These are phyloP conservation scores for Aplosporella prunicola DNA, from an alignment of 2,329 filamentous ascomycete genomes.

Conservation along the genomic window DNA sequence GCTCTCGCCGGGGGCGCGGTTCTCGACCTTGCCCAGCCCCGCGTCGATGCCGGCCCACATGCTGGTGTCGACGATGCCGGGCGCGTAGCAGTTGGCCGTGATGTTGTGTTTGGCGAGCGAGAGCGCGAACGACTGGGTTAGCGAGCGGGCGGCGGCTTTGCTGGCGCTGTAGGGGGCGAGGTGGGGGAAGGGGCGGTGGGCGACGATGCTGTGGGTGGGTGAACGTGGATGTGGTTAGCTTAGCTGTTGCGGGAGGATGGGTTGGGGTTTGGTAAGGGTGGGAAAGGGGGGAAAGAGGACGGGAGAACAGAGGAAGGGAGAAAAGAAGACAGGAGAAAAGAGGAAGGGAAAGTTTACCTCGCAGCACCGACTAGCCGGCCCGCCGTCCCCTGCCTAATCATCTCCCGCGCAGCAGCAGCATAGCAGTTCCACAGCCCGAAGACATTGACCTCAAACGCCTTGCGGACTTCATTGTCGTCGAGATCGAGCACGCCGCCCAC, in stretches of 20 bases:
- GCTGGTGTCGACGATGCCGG: constrained; percentile 55
- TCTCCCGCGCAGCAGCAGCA: constrained; percentile 51
- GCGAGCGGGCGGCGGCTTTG: constrained; percentile 58
- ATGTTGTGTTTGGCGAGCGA: constrained; percentile 56
- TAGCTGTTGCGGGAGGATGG: not conserved
- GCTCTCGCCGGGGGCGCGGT: constrained; percentile 45
- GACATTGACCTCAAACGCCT: constrained; percentile 57
- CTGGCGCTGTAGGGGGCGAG: constrained; percentile 54
- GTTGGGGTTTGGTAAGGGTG: not conserved
- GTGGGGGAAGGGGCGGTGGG: constrained; percentile 50
- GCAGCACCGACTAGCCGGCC: constrained; percentile 46
- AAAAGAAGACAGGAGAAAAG: no score
- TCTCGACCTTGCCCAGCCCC: constrained; percentile 44
- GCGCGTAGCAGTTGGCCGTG: constrained; percentile 57
- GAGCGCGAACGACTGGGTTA: constrained; percentile 58
- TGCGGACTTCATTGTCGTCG: constrained; percentile 46
- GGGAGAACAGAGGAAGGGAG: not conserved
- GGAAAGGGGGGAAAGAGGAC: not conserved
- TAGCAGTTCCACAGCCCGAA: constrained; percentile 58
- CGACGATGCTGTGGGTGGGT: constrained; percentile 38
- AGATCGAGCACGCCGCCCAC: constrained; percentile 48
- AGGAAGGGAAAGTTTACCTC: constrained; percentile 22
- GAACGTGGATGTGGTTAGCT: not conserved
- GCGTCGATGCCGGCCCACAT: constrained; percentile 65
- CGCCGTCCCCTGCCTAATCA: constrained; percentile 48